These are phyloP conservation scores for Nitzschia sp. DNA, from an alignment of 108 stramenopile genomes.

Conservation along the genomic window DNA sequence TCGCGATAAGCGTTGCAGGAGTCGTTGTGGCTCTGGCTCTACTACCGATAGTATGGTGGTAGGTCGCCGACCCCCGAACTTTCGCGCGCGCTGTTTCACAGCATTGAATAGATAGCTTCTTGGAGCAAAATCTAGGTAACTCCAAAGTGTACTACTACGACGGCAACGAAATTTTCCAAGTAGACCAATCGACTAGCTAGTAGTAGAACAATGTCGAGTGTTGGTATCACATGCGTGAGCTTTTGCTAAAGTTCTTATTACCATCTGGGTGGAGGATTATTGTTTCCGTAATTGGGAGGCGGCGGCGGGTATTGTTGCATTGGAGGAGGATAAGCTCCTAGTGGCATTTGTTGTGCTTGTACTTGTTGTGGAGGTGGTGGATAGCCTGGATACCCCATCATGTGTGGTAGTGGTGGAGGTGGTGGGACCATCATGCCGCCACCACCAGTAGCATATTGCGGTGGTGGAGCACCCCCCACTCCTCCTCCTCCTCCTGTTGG, in stretches of 20 bases:
- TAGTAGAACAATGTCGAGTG: background rate
- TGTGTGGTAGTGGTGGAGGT: constrained; percentile 11
- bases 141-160: background rate
- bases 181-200: background rate
- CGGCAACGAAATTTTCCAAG: background rate
- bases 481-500: background rate
- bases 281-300: constrained; percentile 8
- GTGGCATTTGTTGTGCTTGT: constrained; percentile 16
- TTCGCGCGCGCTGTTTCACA: too few relatives aligned
- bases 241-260: background rate
- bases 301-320: constrained; percentile 13
- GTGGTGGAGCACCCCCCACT: background rate
- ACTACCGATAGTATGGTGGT: background rate
- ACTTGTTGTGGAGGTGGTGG: constrained; percentile 7
- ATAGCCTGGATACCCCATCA: constrained; percentile 8
- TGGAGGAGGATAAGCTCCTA: constrained; percentile 15
- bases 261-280: background rate
- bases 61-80: background rate
- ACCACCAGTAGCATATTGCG: background rate
- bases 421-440: background rate
- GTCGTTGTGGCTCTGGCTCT: background rate
- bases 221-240: background rate
- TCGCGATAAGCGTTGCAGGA: background rate
- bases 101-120: background rate
- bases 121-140: background rate